These are phyloP conservation scores for Sporisorium exsertum DNA, from an alignment of 1,284 basidiomycete genomes.

Conservation along the genomic window DNA sequence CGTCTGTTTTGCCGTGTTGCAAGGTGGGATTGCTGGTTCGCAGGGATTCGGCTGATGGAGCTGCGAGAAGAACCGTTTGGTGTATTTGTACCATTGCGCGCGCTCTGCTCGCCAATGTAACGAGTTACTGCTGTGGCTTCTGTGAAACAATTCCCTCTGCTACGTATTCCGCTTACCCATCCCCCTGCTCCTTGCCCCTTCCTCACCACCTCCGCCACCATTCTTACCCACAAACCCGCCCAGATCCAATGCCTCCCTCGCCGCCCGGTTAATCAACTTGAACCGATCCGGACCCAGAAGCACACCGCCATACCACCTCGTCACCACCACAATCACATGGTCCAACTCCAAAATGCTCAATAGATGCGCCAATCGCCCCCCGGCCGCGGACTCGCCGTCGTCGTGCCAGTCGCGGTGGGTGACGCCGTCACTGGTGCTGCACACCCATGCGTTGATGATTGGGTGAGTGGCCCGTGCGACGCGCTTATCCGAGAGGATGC, in stretches of 20 bases:
- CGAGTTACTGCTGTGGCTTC: too few relatives aligned
- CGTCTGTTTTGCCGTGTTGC: conserved; percentile 19
- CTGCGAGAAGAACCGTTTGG: not conserved
- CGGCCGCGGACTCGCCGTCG: conserved; percentile 69
- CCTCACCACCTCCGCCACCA: conserved; percentile 5
- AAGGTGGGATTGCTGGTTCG: conserved; percentile 31
- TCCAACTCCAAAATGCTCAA: conserved; percentile 61
- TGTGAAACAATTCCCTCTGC: too few relatives aligned
- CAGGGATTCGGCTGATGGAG: conserved; percentile 9
- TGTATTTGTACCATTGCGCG: conserved; percentile 14
- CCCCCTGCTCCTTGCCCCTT: conserved; percentile 9
- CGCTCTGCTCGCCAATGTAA: not conserved
- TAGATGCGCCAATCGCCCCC: conserved; percentile 68
- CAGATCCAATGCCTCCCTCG: conserved; percentile 62
- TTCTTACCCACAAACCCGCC: conserved; percentile 48
- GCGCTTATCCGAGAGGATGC: conserved; percentile 55
- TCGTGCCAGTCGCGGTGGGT: conserved; percentile 67
- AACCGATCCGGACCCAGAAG: conserved; percentile 66
- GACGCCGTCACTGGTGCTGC: conserved; percentile 47
- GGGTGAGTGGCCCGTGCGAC: conserved; percentile 67
- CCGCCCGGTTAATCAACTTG: conserved; percentile 66
- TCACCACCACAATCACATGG: conserved; percentile 67
- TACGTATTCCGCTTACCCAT: conserved; percentile 33
- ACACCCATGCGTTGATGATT: conserved; percentile 68
- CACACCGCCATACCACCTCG: conserved; percentile 66